Evolutionary conservation across 352 stramenopile species (phyloP).

Genomic region (Elongisporangium anandrum): DNA sequence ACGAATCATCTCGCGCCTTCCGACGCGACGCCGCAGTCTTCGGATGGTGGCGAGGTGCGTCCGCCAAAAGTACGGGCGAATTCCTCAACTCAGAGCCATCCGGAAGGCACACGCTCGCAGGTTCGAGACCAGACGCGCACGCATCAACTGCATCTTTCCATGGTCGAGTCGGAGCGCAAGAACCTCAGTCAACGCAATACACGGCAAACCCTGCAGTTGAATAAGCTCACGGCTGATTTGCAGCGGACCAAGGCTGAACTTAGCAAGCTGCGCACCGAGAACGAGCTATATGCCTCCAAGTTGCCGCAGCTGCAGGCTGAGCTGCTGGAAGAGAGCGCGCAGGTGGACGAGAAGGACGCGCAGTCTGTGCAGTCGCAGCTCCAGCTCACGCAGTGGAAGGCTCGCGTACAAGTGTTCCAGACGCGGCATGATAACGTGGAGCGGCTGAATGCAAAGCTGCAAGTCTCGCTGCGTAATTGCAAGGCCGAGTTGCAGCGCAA

Average conservation of each 20-base stretch:
- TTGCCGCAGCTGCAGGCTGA: slow-evolving; percentile 41
- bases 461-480: slow-evolving; percentile 18
- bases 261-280: slow-evolving; percentile 38
- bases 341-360: slow-evolving; percentile 43
- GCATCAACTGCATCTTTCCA: slow-evolving; percentile 24
- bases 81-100: no score
- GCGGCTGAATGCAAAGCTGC: slow-evolving; percentile 21
- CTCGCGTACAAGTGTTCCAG: slow-evolving; percentile 38
- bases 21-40: no score
- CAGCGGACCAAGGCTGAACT: slow-evolving; percentile 33
- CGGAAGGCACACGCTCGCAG: neutral
- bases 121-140: slow-evolving; percentile 6
- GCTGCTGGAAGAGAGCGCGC: slow-evolving; percentile 37
- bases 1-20: no score
- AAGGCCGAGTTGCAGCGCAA: slow-evolving; percentile 32
- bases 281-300: slow-evolving; percentile 43
- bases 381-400: slow-evolving; percentile 32
- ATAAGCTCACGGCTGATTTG: slow-evolving; percentile 21
- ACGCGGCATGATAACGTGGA: slow-evolving; percentile 28
- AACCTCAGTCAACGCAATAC: slow-evolving; percentile 33
- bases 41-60: no score
- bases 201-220: slow-evolving; percentile 33
- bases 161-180: slow-evolving; percentile 34
- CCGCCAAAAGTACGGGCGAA: neutral
- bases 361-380: slow-evolving; percentile 35